These are phyloP conservation scores for Penicillium subrubescens DNA, from an alignment of 495 filamentous ascomycete genomes.

Conservation along the genomic window DNA sequence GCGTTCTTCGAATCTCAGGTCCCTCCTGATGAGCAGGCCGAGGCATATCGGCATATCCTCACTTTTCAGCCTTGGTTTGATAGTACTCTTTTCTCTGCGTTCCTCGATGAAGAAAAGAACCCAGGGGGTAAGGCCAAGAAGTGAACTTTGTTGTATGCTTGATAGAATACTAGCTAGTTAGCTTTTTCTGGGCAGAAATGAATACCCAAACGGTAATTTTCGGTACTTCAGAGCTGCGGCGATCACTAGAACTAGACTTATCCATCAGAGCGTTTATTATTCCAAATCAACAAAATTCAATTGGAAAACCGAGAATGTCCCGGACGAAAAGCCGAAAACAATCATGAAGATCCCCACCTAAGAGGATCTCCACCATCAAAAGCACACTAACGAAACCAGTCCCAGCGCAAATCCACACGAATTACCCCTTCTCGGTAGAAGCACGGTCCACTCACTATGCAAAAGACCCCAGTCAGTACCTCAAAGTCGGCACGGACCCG, in stretches of 20 bases:
- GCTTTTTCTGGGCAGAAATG: background rate
- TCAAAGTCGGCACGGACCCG: slow-evolving; percentile 1
- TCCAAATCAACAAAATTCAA: background rate
- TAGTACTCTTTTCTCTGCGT: background rate
- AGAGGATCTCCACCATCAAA: background rate
- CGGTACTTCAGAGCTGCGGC: background rate
- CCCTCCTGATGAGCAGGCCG: background rate
- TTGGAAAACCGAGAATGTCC: background rate
- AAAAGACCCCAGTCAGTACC: background rate
- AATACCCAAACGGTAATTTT: background rate
- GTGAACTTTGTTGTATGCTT: background rate
- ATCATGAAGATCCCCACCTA: background rate
- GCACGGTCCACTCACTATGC: background rate
- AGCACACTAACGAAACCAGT: background rate
- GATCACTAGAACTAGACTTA: no score
- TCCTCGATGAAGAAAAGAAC: background rate
- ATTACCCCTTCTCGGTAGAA: background rate
- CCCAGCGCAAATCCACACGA: background rate
- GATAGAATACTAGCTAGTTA: background rate
- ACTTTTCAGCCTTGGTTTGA: background rate
- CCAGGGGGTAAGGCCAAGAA: background rate
- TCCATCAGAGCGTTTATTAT: no score
- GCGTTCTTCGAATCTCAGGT: background rate
- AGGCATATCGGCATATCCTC: background rate
- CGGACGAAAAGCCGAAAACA: background rate